phyloP scores from a whole-genome alignment of 768 basidiomycete genomes.

The Agaricus sinodeliciosus region DNA sequence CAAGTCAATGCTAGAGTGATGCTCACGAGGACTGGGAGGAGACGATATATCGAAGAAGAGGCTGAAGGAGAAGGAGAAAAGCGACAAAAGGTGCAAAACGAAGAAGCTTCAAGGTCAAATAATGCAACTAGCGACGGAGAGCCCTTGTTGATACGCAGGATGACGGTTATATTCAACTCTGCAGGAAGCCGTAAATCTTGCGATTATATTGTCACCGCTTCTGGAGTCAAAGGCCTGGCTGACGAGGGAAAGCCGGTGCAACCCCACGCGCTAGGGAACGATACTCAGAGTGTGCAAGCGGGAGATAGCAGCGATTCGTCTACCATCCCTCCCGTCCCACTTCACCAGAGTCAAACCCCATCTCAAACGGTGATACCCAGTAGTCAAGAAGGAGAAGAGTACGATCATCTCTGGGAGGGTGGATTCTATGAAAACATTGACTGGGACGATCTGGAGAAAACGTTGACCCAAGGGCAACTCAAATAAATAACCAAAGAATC shows the following conservation, averaged over 20 bases:
- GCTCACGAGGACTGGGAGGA: slow-evolving; percentile 69
- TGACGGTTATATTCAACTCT: slow-evolving; percentile 76
- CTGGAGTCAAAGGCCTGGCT: slow-evolving; percentile 39
- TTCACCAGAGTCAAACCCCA: slow-evolving; percentile 1
- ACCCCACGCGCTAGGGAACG: neutral
- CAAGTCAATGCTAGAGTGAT: slow-evolving; percentile 83
- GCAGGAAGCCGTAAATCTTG: slow-evolving; percentile 48
- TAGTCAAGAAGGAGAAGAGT: slow-evolving; percentile 21
- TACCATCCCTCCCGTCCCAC: neutral
- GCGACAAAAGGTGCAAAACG: slow-evolving; percentile 14
- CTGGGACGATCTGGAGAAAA: slow-evolving; percentile 22
- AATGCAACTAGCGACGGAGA: slow-evolving; percentile 28
- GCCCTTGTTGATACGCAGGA: slow-evolving; percentile 54
- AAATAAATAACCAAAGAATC: neutral
- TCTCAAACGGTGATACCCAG: slow-evolving; percentile 4
- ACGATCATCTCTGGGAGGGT: slow-evolving; percentile 41
- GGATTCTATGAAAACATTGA: slow-evolving; percentile 32
- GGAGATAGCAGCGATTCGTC: neutral
- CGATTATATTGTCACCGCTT: slow-evolving; percentile 67
- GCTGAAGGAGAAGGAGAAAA: slow-evolving; percentile 18
- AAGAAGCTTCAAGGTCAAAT: neutral
- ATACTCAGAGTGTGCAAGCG: neutral
- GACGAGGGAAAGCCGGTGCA: slow-evolving; percentile 5
- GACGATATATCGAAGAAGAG: slow-evolving; percentile 43
- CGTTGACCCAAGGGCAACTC: slow-evolving; percentile 15